Base-by-base conservation (phyloP, 192 early-diverging fungal species). In the Dissophora ornata region DNA sequence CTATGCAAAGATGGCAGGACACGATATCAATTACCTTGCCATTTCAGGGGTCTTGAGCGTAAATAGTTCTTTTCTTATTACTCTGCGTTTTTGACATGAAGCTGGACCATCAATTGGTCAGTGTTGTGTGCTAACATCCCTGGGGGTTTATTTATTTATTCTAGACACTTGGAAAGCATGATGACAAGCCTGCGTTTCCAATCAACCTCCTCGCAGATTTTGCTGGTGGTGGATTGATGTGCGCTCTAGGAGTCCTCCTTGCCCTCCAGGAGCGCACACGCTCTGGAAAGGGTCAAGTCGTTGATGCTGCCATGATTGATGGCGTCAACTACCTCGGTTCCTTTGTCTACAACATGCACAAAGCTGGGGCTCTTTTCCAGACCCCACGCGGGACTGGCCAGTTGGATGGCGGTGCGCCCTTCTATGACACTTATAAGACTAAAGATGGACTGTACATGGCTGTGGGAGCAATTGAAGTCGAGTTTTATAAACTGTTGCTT, bases 21-120 rank as follows among this genome's bases (percentile, higher is more conserved):
- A 88, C 54, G 88, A 92, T 73, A 86, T 90, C 52, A 92, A 92
- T 56, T 92, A 92, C 60, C 55, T 90, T 3, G 83, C 89, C 18
- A 83, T 90, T 29, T 84, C 90, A 15, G 90, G 90, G 26, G 75
- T 86, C 22, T 55, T 90, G 44, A 87, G 71, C 28, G 84, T 85
- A 80, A 49, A 0, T 22, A 21, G 19, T 46, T 30, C 2, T 52
- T 1, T 29, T 36, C 18, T 9, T 32, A 19, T 29, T 16, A 9
- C 36, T 38, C n/a, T n/a, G n/a, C n/a, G n/a, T n/a, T n/a, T n/a
- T n/a, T n/a, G n/a, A n/a, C n/a, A n/a, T n/a, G n/a, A n/a, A n/a
- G n/a, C n/a, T n/a, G n/a, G n/a, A n/a, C n/a, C n/a, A n/a, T n/a
- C n/a, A n/a, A n/a, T n/a, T n/a, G n/a, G n/a, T n/a, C n/a, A n/a